phyloP scores from a whole-genome alignment of 202 grass and related monocot genomes.

The Musa balbisiana region DNA sequence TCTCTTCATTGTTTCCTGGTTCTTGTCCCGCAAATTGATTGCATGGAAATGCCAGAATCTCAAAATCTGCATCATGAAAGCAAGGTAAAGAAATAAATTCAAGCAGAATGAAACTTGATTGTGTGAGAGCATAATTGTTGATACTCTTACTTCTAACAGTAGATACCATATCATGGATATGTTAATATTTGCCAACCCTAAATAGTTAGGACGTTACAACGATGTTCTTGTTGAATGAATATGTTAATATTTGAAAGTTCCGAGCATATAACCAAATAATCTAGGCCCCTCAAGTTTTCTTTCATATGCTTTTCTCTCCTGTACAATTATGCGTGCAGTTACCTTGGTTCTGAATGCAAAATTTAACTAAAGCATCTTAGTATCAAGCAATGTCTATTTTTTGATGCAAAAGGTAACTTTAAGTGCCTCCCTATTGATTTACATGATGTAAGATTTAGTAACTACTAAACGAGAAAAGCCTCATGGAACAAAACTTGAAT shows the following conservation, averaged over 20 bases:
- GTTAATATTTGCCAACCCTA: too few species aligned
- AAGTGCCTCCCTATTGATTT: too few species aligned
- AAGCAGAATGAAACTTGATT: neutral
- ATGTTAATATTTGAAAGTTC: neutral
- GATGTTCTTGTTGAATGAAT: neutral
- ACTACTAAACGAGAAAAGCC: too few species aligned
- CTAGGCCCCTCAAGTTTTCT: neutral
- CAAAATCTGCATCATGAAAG: constrained; percentile 40
- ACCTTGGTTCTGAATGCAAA: too few species aligned
- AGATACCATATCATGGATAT: neutral
- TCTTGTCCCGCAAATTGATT: constrained; percentile 95
- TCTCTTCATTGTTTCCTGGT: constrained; percentile 90
- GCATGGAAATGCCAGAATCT: constrained; percentile 94
- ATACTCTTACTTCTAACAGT: neutral
- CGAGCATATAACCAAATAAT: neutral
- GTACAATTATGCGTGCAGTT: too few species aligned
- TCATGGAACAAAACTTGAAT: too few species aligned
- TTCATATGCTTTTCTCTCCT: neutral
- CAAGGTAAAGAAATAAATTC: neutral
- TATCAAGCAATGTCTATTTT: too few species aligned
- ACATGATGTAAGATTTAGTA: too few species aligned
- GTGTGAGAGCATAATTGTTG: neutral
- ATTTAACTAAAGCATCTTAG: too few species aligned
- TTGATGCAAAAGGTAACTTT: too few species aligned
- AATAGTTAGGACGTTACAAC: too few species aligned